Evolutionary conservation across 345 rosid genomes (phyloP), one percentile per base, ranked within the genome.

Genomic region (Turnera subulata): DNA sequence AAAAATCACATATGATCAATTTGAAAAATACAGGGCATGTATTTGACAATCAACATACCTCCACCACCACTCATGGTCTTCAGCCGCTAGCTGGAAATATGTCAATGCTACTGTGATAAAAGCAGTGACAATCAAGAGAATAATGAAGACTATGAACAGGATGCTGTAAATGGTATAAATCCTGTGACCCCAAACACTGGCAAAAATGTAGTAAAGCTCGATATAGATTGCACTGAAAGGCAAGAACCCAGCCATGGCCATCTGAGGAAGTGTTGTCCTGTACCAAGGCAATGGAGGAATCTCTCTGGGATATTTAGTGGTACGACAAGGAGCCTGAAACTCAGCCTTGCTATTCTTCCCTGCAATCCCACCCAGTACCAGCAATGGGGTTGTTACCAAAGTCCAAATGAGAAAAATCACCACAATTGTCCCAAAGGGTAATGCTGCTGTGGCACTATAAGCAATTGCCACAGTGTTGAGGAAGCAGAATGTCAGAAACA

Each of bases 11-110:
- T 29, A 3, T 29, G 35, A 29, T 29, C 35, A 29, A 4, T 29
- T 3, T 4, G 35, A 4, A 29, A 29, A 29, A 29, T 4, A 29
- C 39, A 56, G 2, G 10, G 15, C 12, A 5, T 1, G 11, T 24
- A 56, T 23, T 8, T 14, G 17, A 42, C 35, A 33, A 58, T 42
- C 11, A 0, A 19, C 44, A 8, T 74, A 87, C 95, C 95, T 87
- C 95, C 95, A 84, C 95, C 95, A 87, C 91, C 95, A 87, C 58
- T 79, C 85, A 69, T 84, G 91, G 64, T 84, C 95, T 77, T 89
- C 97, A 40, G 97, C 95, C 29, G 97, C 97, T 25, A 89, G 95
- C 68, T 89, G 97, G 78, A 89, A 89, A 74, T 89, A 89, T 2
- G 97, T 86, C 78, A 89, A 73, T 7, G 97, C 97, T 37, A 89